Conservation (phyloP, 176 grass and related monocot genomes). For the Paspalum vaginatum region DNA sequence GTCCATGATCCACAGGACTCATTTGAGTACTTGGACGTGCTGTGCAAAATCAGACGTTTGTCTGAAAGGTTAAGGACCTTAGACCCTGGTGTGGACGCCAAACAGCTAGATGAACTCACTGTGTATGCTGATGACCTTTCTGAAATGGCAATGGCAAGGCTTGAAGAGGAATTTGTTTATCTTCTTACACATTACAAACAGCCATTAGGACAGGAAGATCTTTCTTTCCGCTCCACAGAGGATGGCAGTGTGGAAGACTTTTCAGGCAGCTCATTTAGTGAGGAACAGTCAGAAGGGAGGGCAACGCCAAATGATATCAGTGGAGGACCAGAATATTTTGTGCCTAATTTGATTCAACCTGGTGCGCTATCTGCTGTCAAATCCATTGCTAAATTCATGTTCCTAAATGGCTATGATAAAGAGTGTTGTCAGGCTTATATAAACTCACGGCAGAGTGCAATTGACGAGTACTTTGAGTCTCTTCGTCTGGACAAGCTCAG, state of each 20-base stretch:
- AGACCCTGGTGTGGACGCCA: slow-evolving; percentile 34
- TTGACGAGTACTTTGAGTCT: slow-evolving; percentile 68
- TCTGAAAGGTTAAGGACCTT: slow-evolving; percentile 55
- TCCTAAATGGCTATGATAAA: slow-evolving; percentile 68
- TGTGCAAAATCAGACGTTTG: slow-evolving; percentile 64
- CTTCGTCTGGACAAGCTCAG: slow-evolving; percentile 64
- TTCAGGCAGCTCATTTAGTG: slow-evolving; percentile 79
- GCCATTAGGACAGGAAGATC: slow-evolving; percentile 56
- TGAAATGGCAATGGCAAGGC: slow-evolving; percentile 77
- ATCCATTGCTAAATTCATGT: slow-evolving; percentile 86
- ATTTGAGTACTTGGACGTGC: slow-evolving; percentile 70
- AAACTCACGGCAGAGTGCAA: slow-evolving; percentile 58
- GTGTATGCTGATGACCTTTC: slow-evolving; percentile 59
- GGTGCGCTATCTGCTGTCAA: slow-evolving; percentile 69
- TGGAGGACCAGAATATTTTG: slow-evolving; percentile 53
- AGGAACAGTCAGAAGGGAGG: slow-evolving; percentile 66
- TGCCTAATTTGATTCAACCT: slow-evolving; percentile 72
- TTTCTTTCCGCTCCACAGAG: slow-evolving; percentile 74
- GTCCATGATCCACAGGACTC: slow-evolving; percentile 67
- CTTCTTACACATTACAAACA: slow-evolving; percentile 70
- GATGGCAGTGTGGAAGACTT: slow-evolving; percentile 62
- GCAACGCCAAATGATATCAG: slow-evolving; percentile 42
- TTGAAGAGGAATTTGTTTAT: slow-evolving; percentile 86
- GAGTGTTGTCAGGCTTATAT: slow-evolving; percentile 84
- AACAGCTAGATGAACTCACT: slow-evolving; percentile 57